Conservation (phyloP, 768 basidiomycete species). For the Rickenella mellea region DNA sequence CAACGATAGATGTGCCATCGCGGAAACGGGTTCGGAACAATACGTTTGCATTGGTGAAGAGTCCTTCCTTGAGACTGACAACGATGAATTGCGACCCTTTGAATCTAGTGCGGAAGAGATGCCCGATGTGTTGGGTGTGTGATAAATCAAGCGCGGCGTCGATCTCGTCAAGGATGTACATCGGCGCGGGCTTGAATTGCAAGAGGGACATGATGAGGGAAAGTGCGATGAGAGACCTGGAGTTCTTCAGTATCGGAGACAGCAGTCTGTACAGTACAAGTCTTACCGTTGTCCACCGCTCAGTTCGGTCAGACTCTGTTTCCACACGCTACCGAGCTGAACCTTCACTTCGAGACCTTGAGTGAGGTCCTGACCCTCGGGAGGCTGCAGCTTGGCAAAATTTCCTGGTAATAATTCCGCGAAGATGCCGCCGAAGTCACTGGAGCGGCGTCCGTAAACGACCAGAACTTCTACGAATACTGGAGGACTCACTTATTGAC, state of each 20-base stretch:
- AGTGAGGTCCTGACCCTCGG: slow-evolving; percentile 89
- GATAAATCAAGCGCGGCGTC: slow-evolving; percentile 95
- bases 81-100: slow-evolving; percentile 98
- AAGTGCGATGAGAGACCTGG: slow-evolving; percentile 90
- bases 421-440: slow-evolving; percentile 95
- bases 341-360: slow-evolving; percentile 98
- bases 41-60: slow-evolving; percentile 97
- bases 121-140: slow-evolving; percentile 95
- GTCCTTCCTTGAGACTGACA: slow-evolving; percentile 90
- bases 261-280: slow-evolving; percentile 19
- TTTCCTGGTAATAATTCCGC: slow-evolving; percentile 93
- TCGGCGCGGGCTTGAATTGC: slow-evolving; percentile 98
- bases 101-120: slow-evolving; percentile 95
- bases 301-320: slow-evolving; percentile 92
- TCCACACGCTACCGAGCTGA: slow-evolving; percentile 90
- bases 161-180: slow-evolving; percentile 99
- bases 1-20: slow-evolving; percentile 88
- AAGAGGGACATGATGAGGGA: slow-evolving; percentile 97
- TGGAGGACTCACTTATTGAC: slow-evolving; percentile 65
- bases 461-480: not conserved
- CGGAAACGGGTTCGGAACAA: slow-evolving; percentile 88
- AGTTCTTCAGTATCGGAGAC: not conserved
- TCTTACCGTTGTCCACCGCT: slow-evolving; percentile 94
- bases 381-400: slow-evolving; percentile 89
- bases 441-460: slow-evolving; percentile 18